A percentile compares a stretch with the other conserved stretches of the same genome.
Conservation (phyloP, 495 filamentous ascomycete species). For the Entonaema liquescens region DNA sequence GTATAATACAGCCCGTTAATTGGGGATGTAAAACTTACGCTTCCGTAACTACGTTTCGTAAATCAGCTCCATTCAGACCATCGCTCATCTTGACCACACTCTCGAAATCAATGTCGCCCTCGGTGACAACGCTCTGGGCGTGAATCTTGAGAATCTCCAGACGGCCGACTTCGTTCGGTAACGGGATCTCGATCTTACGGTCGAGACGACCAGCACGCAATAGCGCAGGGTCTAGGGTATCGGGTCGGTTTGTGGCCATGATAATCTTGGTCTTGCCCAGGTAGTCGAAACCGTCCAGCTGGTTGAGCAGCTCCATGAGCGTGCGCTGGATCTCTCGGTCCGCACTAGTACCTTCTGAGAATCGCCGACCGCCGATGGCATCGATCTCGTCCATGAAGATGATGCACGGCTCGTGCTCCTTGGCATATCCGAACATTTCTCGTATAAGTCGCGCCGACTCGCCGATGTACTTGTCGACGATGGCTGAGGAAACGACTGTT, state of each 20-base stretch:
- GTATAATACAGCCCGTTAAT: background rate
- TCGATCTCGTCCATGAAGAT: slow-evolving; percentile 99
- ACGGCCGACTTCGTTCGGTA: slow-evolving; percentile 98
- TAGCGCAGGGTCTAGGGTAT: slow-evolving; percentile 95
- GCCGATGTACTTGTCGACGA: slow-evolving; percentile 99
- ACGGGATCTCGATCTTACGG: slow-evolving; percentile 97
- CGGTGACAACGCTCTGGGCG: slow-evolving; percentile 80
- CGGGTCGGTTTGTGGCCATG: slow-evolving; percentile 99
- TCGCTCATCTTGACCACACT: slow-evolving; percentile 99
- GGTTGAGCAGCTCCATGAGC: slow-evolving; percentile 98
- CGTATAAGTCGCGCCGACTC: slow-evolving; percentile 97
- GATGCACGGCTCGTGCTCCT: slow-evolving; percentile 99
- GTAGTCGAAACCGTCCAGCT: slow-evolving; percentile 99
- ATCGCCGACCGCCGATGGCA: slow-evolving; percentile 95
- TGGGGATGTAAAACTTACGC: slow-evolving; percentile 71
- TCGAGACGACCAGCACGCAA: slow-evolving; percentile 94
- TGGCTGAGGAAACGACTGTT: slow-evolving; percentile 97
- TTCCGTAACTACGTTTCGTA: slow-evolving; percentile 98
- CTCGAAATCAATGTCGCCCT: slow-evolving; percentile 98
- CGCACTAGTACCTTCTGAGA: slow-evolving; percentile 97
- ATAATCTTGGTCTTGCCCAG: slow-evolving; percentile 99
- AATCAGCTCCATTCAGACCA: slow-evolving; percentile 94
- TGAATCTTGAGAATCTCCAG: slow-evolving; percentile 99
- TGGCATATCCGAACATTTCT: slow-evolving; percentile 99
- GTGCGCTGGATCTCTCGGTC: slow-evolving; percentile 99